Conservation (phyloP, 306 rosid genomes). For the Morella rubra region DNA sequence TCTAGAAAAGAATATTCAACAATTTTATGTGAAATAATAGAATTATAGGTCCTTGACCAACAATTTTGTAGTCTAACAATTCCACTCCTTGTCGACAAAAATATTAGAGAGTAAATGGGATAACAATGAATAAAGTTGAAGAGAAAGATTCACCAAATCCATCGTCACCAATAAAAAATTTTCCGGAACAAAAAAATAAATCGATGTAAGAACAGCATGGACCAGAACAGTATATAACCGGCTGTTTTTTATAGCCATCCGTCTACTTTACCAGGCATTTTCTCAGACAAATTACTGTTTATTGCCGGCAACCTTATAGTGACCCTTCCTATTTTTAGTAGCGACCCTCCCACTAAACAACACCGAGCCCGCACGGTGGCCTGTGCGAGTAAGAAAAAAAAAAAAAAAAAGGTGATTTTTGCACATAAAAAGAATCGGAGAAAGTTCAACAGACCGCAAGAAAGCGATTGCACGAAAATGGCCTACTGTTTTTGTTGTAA, state of each 20-base stretch:
- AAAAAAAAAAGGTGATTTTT: neutral
- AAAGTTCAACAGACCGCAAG: conserved; percentile 4
- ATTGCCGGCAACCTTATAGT: conserved; percentile 57
- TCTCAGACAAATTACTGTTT: conserved; percentile 47
- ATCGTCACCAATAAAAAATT: neutral
- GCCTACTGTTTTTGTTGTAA: neutral
- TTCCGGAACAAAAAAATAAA: too few relatives aligned
- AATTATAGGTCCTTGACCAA: neutral
- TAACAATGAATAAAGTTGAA: too few relatives aligned
- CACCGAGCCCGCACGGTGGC: conserved; percentile 24
- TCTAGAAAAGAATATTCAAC: neutral
- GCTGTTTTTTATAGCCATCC: too few relatives aligned
- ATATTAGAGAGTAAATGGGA: neutral
- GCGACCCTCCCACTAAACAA: conserved; percentile 7
- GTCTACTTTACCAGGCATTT: neutral
- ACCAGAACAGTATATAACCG: neutral
- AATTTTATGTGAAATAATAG: too few relatives aligned
- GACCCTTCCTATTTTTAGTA: conserved; percentile 31
- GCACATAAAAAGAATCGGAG: neutral
- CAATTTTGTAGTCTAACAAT: neutral
- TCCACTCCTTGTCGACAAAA: neutral
- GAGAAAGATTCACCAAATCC: neutral
- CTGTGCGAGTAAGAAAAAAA: neutral
- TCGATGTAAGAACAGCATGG: neutral
- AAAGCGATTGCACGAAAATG: conserved; percentile 27